Conservation (phyloP, 805 yeast genomes). For the Ogataea trehalophila region DNA sequence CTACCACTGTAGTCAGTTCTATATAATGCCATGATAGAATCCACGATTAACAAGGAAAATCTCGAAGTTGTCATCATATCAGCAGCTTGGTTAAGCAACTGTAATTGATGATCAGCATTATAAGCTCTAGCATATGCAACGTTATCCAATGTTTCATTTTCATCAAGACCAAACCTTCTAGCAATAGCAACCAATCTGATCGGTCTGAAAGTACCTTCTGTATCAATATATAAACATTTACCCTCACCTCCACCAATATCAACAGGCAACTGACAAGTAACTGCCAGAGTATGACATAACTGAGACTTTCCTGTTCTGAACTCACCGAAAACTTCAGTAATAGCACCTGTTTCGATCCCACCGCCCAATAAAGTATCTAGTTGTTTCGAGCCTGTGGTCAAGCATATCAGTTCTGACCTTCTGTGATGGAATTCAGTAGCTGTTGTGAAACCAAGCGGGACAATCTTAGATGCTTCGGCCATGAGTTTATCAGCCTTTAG, state of each 20-base stretch:
- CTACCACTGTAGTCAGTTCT: conserved; percentile 94
- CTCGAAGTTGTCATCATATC: conserved; percentile 94
- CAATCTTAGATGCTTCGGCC: conserved; percentile 77
- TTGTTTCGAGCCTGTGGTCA: conserved; percentile 94
- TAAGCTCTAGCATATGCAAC: conserved; percentile 97
- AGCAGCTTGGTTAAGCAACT: conserved; percentile 83
- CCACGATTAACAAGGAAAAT: conserved; percentile 87
- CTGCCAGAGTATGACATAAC: conserved; percentile 93
- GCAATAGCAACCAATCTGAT: conserved; percentile 86
- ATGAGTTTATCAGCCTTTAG: conserved; percentile 87
- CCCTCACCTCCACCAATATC: conserved; percentile 99
- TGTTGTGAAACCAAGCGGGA: conserved; percentile 95
- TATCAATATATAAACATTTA: conserved; percentile 90
- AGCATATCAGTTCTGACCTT: conserved; percentile 83
- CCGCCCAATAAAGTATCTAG: conserved; percentile 92
- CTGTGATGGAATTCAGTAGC: conserved; percentile 92
- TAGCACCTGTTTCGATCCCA: conserved; percentile 95
- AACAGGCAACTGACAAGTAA: conserved; percentile 92
- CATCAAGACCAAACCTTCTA: conserved; percentile 83
- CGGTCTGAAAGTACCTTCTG: conserved; percentile 96
- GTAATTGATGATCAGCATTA: conserved; percentile 93
- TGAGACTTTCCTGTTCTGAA: conserved; percentile 98
- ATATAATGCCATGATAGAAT: conserved; percentile 93
- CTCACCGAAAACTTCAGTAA: conserved; percentile 95
- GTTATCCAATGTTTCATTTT: conserved; percentile 91